A percentile compares a stretch with the other conserved stretches of the same genome.
Evolutionary conservation across 148 eudicot genomes (phyloP).

Genomic region (Oxyria digyna): DNA sequence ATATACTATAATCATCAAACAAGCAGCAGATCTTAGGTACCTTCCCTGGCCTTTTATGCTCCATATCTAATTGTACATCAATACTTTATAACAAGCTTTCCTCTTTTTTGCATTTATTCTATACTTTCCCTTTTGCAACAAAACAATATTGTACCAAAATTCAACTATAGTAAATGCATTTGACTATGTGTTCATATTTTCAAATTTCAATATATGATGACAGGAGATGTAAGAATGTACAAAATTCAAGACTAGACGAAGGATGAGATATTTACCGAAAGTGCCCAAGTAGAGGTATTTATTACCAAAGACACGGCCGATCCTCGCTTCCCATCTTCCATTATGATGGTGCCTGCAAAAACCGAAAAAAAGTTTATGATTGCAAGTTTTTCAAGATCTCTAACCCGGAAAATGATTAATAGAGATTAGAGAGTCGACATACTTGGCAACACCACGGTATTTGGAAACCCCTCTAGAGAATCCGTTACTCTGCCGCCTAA

Average conservation of each 20-base stretch:
- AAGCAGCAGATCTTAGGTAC: conserved; percentile 12
- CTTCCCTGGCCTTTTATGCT: conserved; percentile 5
- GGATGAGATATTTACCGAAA: conserved; percentile 29
- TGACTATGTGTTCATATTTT: background rate
- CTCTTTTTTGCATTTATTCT: background rate
- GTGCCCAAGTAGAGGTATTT: conserved; percentile 64
- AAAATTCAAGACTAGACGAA: too few relatives aligned
- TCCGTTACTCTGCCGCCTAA: conserved; percentile 74
- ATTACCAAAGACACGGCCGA: conserved; percentile 56
- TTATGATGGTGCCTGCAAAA: conserved; percentile 73
- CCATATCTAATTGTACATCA: background rate
- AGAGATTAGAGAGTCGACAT: conserved; percentile 1
- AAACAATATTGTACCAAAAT: background rate
- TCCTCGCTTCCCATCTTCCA: conserved; percentile 69
- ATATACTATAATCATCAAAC: conserved; percentile 1
- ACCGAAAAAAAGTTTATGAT: background rate
- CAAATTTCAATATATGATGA: background rate
- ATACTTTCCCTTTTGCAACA: background rate
- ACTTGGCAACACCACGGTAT: conserved; percentile 96
- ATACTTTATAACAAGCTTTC: background rate
- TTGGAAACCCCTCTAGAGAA: conserved; percentile 91
- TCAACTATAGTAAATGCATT: background rate
- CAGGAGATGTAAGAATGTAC: background rate
- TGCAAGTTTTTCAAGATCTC: background rate
- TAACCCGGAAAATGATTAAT: background rate